Conservation (phyloP, 192 early-diverging fungal species). For the Rhizophagus prolifer region DNA sequence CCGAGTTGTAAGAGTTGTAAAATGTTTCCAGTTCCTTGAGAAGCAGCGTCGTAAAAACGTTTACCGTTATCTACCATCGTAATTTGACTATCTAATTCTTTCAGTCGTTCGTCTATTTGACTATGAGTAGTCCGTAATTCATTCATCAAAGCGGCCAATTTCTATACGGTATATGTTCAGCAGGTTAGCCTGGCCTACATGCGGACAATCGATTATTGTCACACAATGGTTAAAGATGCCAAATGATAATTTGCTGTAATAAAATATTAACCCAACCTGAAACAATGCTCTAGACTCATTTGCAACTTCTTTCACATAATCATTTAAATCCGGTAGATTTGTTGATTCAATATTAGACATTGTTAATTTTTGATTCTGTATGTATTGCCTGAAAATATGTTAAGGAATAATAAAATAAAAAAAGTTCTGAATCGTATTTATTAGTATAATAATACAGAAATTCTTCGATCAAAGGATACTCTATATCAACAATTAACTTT, state of each 20-base stretch:
- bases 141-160: conserved; percentile 2
- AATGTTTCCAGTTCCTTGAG: not conserved
- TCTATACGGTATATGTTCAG: conserved; percentile 13
- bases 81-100: not conserved
- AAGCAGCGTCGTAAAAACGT: conserved; percentile 22
- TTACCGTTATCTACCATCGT: not conserved
- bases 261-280: not conserved
- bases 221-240: not conserved
- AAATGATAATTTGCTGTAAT: not conserved
- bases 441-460: not conserved
- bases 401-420: not conserved
- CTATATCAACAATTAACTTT: conserved; percentile 1
- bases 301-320: not conserved
- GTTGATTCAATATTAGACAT: conserved; percentile 1
- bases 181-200: conserved; percentile 6
- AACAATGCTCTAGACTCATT: conserved; percentile 9
- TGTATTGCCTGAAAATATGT: not conserved
- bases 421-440: not conserved
- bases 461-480: not conserved
- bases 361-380: conserved; percentile 1
- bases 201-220: conserved; percentile 3
- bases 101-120: not conserved
- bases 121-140: not conserved
- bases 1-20: conserved; percentile 8
- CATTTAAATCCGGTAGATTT: not conserved